These are phyloP conservation scores for Euphrasia arctica DNA, from an alignment of 305 asterid species.

Conservation along the genomic window DNA sequence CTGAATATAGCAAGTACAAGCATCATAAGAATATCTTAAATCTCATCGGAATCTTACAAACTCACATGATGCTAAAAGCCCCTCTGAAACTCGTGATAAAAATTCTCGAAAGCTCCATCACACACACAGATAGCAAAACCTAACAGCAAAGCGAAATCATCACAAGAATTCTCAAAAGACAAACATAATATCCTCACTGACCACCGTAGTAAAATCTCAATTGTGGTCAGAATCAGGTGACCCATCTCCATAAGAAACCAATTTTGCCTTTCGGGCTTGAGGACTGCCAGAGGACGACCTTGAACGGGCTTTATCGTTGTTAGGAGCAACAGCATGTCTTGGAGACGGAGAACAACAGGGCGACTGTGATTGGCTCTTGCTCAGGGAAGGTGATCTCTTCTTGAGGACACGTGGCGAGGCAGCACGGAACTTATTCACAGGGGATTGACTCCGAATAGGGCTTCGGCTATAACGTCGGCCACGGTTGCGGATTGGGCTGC, in stretches of 20 bases:
- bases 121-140: neutral
- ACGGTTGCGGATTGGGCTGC: slow-evolving; percentile 84
- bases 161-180: neutral
- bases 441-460: slow-evolving; percentile 69
- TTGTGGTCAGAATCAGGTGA: slow-evolving; percentile 70
- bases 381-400: slow-evolving; percentile 58
- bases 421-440: slow-evolving; percentile 52
- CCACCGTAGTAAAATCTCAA: slow-evolving; percentile 13
- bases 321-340: slow-evolving; percentile 25
- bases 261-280: slow-evolving; percentile 39
- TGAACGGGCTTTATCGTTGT: slow-evolving; percentile 42
- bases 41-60: neutral
- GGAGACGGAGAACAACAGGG: slow-evolving; percentile 58
- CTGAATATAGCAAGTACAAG: neutral
- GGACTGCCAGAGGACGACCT: slow-evolving; percentile 69
- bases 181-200: neutral
- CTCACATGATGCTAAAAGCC: neutral
- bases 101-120: neutral
- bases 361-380: slow-evolving; percentile 56
- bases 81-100: neutral
- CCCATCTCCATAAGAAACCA: slow-evolving; percentile 63
- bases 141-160: too few species aligned
- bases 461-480: slow-evolving; percentile 70
- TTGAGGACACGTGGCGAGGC: slow-evolving; percentile 52
- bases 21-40: neutral